A percentile compares a stretch with the other conserved stretches of the same genome.
phyloP scores from a whole-genome alignment of 768 basidiomycete genomes.

The Kockovaella imperatae region DNA sequence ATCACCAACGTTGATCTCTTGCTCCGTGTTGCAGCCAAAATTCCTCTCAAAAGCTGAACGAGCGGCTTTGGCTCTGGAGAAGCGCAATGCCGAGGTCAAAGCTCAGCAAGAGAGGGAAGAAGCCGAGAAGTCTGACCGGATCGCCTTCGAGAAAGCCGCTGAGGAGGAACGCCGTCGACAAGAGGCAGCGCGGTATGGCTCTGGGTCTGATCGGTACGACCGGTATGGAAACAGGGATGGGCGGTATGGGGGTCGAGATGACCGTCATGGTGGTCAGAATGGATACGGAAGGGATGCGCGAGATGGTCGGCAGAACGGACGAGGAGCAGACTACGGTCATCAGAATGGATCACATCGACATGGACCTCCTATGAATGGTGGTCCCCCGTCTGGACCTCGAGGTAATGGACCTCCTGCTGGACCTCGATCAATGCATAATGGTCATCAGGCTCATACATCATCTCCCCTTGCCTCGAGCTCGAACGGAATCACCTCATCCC shows the following conservation, averaged over 20 bases:
- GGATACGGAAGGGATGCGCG: constrained; percentile 47
- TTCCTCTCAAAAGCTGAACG: constrained; percentile 91
- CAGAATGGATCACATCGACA: not conserved
- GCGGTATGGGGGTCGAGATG: constrained; percentile 7
- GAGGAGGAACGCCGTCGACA: constrained; percentile 53
- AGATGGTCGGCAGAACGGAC: constrained; percentile 1
- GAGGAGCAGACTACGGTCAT: not conserved
- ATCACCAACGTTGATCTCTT: constrained; percentile 3
- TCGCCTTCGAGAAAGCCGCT: constrained; percentile 66
- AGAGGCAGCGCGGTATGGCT: constrained; percentile 47
- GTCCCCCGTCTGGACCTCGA: constrained; percentile 71
- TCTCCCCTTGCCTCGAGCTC: constrained; percentile 42
- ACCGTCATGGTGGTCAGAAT: constrained; percentile 40
- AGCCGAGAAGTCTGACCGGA: constrained; percentile 55
- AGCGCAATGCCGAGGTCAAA: constrained; percentile 73
- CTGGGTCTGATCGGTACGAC: constrained; percentile 35
- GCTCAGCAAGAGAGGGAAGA: constrained; percentile 65
- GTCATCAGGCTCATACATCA: constrained; percentile 2
- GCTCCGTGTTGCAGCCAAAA: constrained; percentile 70
- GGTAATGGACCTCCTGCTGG: constrained; percentile 49
- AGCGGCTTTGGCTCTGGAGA: constrained; percentile 76
- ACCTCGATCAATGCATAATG: constrained; percentile 17
- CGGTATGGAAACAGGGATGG: constrained; percentile 11
- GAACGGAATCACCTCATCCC: too few relatives aligned
- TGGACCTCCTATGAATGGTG: constrained; percentile 6